phyloP scores from a whole-genome alignment of 495 filamentous ascomycete species.

The Penicillium fimorum region DNA sequence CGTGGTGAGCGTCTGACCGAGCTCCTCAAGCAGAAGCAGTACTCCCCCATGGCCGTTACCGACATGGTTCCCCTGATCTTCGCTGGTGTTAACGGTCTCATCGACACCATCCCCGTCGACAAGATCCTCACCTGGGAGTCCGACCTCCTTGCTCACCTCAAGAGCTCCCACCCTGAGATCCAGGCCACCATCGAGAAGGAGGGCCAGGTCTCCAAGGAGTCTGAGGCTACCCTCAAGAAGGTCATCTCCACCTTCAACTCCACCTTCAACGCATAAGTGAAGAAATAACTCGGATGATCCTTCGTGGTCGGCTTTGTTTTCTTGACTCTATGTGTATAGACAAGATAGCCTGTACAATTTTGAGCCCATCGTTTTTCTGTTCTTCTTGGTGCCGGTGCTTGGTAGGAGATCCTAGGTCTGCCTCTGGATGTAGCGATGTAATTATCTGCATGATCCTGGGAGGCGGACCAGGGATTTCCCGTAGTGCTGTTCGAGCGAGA shows the following conservation, averaged over 20 bases:
- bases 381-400: slow-evolving; percentile 24
- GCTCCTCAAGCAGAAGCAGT: slow-evolving; percentile 99
- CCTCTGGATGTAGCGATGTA: slow-evolving; percentile 33
- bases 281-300: slow-evolving; percentile 40
- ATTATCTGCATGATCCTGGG: slow-evolving; percentile 17
- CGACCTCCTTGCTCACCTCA: slow-evolving; percentile 90
- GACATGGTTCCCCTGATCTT: slow-evolving; percentile 99
- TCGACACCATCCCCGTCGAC: slow-evolving; percentile 80
- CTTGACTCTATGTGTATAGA: slow-evolving; percentile 54
- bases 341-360: slow-evolving; percentile 57
- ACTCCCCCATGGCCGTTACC: slow-evolving; percentile 96
- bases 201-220: slow-evolving; percentile 92
- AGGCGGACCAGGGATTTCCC: slow-evolving; percentile 14
- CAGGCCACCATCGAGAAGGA: slow-evolving; percentile 90
- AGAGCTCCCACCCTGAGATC: slow-evolving; percentile 82
- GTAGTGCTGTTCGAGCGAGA: slow-evolving; percentile 10
- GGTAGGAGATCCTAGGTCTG: slow-evolving; percentile 18
- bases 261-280: slow-evolving; percentile 70
- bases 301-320: slow-evolving; percentile 38
- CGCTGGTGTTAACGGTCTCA: slow-evolving; percentile 96
- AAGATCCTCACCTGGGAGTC: slow-evolving; percentile 89
- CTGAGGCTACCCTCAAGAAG: slow-evolving; percentile 84
- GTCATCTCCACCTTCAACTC: slow-evolving; percentile 82
- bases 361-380: slow-evolving; percentile 51
- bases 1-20: slow-evolving; percentile 99